phyloP scores from a whole-genome alignment of 2,329 filamentous ascomycete species.

The Colletotrichum viniferum region DNA sequence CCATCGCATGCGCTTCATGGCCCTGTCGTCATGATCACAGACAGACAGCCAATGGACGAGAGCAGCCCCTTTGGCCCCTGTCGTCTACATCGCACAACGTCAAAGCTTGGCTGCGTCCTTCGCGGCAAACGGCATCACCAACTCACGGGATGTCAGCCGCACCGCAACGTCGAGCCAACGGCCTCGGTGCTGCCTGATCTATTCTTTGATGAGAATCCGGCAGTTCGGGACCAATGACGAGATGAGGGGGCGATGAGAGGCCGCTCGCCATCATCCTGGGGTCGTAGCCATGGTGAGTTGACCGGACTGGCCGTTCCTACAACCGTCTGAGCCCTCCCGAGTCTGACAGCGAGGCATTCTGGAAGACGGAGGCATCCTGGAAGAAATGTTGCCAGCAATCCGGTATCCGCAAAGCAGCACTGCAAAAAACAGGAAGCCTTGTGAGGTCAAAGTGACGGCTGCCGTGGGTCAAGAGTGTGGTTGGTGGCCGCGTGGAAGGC shows the following conservation, averaged over 20 bases:
- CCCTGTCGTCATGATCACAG: neutral
- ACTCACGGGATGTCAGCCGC: neutral
- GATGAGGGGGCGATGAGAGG: neutral
- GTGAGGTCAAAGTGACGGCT: conserved; percentile 7
- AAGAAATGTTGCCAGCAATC: neutral
- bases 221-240: neutral
- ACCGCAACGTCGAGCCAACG: neutral
- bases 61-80: neutral
- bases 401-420: neutral
- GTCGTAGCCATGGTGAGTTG: neutral
- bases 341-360: neutral
- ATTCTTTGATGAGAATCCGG: neutral
- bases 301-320: neutral
- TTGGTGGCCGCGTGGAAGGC: neutral
- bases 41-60: neutral
- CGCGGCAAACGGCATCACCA: neutral
- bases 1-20: neutral
- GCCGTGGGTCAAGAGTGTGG: neutral
- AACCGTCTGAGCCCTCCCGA: neutral
- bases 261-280: neutral
- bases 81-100: neutral
- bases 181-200: neutral
- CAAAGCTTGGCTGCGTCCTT: neutral
- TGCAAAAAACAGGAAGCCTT: conserved; percentile 9
- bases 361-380: neutral